These are phyloP conservation scores for Aspergillus calidoustus DNA, from an alignment of 2,329 filamentous ascomycete genomes.

Conservation along the genomic window DNA sequence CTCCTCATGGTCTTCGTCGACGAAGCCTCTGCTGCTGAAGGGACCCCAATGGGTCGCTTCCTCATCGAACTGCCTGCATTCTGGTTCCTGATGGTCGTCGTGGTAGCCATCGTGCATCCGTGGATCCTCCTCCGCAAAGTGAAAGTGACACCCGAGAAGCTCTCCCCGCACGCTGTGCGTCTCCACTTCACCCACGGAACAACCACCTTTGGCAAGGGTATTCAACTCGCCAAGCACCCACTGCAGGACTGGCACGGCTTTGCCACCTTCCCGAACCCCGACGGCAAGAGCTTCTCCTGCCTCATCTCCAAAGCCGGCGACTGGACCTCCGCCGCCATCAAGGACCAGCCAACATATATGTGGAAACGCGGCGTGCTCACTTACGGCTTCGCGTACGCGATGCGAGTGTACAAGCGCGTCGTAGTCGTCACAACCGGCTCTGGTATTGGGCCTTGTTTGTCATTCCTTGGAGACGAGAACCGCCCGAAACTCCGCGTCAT, in stretches of 20 bases:
- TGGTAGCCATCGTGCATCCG: conserved; percentile 69
- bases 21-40: conserved; percentile 40
- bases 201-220: conserved; percentile 60
- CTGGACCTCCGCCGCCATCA: conserved; percentile 71
- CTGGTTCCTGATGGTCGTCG: conserved; percentile 71
- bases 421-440: conserved; percentile 74
- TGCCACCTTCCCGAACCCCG: conserved; percentile 69
- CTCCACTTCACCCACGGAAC: conserved; percentile 70
- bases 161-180: conserved; percentile 74
- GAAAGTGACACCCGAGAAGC: conserved; percentile 65
- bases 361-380: conserved; percentile 72
- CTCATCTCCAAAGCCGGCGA: conserved; percentile 75
- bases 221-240: conserved; percentile 66
- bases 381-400: conserved; percentile 69
- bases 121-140: conserved; percentile 75
- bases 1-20: conserved; percentile 63
- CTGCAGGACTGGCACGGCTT: conserved; percentile 77
- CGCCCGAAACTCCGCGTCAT: conserved; percentile 60
- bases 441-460: conserved; percentile 72
- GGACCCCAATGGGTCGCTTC: conserved; percentile 42
- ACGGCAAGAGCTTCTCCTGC: conserved; percentile 65
- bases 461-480: conserved; percentile 58
- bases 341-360: conserved; percentile 62
- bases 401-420: conserved; percentile 67
- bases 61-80: conserved; percentile 59